phyloP scores from a whole-genome alignment of 331 rosid species.

The Spiraea crenata region DNA sequence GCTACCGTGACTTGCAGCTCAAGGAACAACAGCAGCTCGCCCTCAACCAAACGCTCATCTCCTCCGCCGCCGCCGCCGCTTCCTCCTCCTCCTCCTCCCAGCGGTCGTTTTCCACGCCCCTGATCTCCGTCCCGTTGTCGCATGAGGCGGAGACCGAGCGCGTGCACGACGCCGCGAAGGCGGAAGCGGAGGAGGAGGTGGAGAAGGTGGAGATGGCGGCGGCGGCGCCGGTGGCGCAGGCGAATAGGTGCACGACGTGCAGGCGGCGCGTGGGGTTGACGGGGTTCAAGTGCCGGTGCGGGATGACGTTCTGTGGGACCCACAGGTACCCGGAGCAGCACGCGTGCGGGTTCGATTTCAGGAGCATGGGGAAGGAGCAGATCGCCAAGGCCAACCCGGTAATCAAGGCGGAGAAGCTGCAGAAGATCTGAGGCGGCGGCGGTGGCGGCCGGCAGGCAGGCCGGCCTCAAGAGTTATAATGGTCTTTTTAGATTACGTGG shows the following conservation, averaged over 20 bases:
- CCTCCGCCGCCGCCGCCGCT: slow-evolving; percentile 29
- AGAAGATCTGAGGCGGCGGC: slow-evolving; percentile 44
- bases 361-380: slow-evolving; percentile 64
- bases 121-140: neutral
- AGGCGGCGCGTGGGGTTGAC: slow-evolving; percentile 83
- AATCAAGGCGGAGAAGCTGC: slow-evolving; percentile 65
- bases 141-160: neutral
- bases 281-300: slow-evolving; percentile 81
- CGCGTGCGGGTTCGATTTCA: slow-evolving; percentile 71
- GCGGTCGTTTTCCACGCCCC: neutral
- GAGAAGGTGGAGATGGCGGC: neutral
- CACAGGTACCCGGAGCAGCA: slow-evolving; percentile 88
- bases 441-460: neutral
- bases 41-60: slow-evolving; percentile 52
- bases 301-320: slow-evolving; percentile 65
- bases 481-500: slow-evolving; percentile 25
- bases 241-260: slow-evolving; percentile 56
- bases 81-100: neutral
- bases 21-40: slow-evolving; percentile 57
- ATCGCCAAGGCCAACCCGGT: slow-evolving; percentile 85
- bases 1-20: slow-evolving; percentile 66
- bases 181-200: neutral
- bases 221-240: slow-evolving; percentile 9
- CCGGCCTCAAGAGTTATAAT: slow-evolving; percentile 12
- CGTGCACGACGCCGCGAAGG: too few species aligned